phyloP scores from a whole-genome alignment of 2,329 filamentous ascomycete genomes.

The Thelonectria discophora region DNA sequence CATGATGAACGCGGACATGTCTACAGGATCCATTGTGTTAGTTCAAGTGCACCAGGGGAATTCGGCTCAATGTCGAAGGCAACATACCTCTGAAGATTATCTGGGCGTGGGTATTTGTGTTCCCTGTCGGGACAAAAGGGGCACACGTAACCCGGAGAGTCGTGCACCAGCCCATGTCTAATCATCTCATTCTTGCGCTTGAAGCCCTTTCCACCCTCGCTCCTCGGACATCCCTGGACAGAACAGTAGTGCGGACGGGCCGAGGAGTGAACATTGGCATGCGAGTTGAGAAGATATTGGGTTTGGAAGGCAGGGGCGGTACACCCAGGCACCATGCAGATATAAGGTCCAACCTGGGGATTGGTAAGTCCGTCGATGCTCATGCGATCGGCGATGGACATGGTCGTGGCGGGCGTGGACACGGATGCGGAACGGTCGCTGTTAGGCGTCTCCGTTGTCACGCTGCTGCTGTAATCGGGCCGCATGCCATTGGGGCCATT shows the following conservation, averaged over 20 bases:
- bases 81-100: slow-evolving; percentile 89
- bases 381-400: slow-evolving; percentile 61
- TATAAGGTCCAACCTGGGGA: slow-evolving; percentile 61
- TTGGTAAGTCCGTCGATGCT: slow-evolving; percentile 67
- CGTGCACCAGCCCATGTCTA: slow-evolving; percentile 84
- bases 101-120: slow-evolving; percentile 92
- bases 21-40: slow-evolving; percentile 54
- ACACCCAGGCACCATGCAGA: slow-evolving; percentile 71
- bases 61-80: neutral
- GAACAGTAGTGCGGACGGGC: slow-evolving; percentile 72
- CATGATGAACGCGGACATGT: slow-evolving; percentile 92
- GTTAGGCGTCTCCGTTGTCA: slow-evolving; percentile 57
- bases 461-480: slow-evolving; percentile 53
- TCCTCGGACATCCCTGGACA: slow-evolving; percentile 68
- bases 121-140: slow-evolving; percentile 95
- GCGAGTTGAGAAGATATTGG: slow-evolving; percentile 79
- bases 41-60: slow-evolving; percentile 8
- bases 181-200: slow-evolving; percentile 81
- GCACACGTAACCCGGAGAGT: slow-evolving; percentile 93
- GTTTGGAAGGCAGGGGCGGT: slow-evolving; percentile 80
- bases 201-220: slow-evolving; percentile 72
- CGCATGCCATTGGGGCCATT: slow-evolving; percentile 44
- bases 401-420: slow-evolving; percentile 53
- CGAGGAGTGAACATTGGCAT: slow-evolving; percentile 76
- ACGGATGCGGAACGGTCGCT: slow-evolving; percentile 54